Evolutionary conservation across 768 basidiomycete species (phyloP).

Genomic region (Suillus variegatus): DNA sequence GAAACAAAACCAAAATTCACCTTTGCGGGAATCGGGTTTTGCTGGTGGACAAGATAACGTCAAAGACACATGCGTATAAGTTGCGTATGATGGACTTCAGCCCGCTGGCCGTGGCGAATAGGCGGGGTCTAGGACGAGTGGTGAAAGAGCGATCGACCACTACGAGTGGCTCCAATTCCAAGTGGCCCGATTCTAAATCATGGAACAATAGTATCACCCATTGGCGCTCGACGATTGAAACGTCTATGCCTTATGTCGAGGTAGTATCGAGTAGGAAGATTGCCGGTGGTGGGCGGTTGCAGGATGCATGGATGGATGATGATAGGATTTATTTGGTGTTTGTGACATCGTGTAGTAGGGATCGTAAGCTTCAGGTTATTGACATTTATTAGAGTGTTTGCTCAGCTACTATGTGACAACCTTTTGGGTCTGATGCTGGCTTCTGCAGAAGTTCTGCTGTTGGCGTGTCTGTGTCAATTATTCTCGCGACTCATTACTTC

Average conservation of each 20-base stretch:
- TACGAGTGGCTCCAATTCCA: background rate
- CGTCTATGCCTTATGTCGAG: background rate
- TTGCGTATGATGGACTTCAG: background rate
- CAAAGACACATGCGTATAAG: background rate
- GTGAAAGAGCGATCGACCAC: background rate
- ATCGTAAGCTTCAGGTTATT: background rate
- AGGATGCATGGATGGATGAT: background rate
- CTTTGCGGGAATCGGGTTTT: background rate
- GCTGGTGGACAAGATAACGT: background rate
- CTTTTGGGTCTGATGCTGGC: no score
- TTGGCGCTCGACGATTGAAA: background rate
- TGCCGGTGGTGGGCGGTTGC: background rate
- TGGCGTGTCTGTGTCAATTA: background rate
- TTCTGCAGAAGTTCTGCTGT: no score
- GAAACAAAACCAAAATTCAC: no score
- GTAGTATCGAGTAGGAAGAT: background rate
- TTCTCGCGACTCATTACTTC: conserved; percentile 6
- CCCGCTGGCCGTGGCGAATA: background rate
- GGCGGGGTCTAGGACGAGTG: background rate
- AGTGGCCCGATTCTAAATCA: background rate
- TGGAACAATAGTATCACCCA: background rate
- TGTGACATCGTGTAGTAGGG: no score
- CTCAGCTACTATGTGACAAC: no score
- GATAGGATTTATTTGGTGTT: background rate
- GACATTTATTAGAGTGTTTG: no score